These are phyloP conservation scores for Epichloe sylvatica DNA, from an alignment of 2,329 filamentous ascomycete species.

Conservation along the genomic window DNA sequence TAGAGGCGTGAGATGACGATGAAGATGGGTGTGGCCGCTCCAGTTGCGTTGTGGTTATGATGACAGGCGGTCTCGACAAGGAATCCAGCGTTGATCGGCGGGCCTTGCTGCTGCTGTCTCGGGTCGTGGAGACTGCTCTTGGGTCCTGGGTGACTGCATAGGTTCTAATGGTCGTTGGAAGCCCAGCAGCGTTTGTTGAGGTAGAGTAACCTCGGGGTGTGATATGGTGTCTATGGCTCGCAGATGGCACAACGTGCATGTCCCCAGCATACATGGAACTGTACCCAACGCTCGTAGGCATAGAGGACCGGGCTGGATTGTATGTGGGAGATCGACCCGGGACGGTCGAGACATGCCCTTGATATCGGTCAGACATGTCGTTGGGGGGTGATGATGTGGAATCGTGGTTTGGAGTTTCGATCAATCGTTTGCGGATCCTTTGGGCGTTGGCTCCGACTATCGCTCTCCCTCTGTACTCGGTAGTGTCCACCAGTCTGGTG, in stretches of 20 bases:
- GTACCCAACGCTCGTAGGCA: conserved; percentile 38
- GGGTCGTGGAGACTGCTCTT: conserved; percentile 32
- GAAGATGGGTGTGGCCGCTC: conserved; percentile 25
- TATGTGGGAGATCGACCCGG: conserved; percentile 30
- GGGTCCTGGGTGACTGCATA: conserved; percentile 44
- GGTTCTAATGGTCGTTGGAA: conserved; percentile 35
- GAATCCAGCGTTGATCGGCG: conserved; percentile 41
- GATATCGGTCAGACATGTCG: conserved; percentile 36
- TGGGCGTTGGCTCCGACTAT: background rate
- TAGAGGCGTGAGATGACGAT: conserved; percentile 25
- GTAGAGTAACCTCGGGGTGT: conserved; percentile 22
- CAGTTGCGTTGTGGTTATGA: conserved; percentile 41
- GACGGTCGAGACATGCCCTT: conserved; percentile 19
- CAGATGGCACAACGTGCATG: conserved; percentile 38
- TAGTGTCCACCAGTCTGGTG: background rate
- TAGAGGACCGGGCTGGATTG: conserved; percentile 38
- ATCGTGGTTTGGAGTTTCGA: background rate
- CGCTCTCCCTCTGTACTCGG: too few relatives aligned
- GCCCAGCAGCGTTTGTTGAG: conserved; percentile 20
- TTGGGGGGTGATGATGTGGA: background rate
- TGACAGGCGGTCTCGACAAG: conserved; percentile 36
- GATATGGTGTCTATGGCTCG: conserved; percentile 20
- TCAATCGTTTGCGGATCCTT: background rate
- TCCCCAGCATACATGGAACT: conserved; percentile 38
- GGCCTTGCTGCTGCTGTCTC: conserved; percentile 31